A percentile compares a stretch with the other conserved stretches of the same genome.
phyloP scores from a whole-genome alignment of 768 basidiomycete species.

The Peribolospora baueri region DNA sequence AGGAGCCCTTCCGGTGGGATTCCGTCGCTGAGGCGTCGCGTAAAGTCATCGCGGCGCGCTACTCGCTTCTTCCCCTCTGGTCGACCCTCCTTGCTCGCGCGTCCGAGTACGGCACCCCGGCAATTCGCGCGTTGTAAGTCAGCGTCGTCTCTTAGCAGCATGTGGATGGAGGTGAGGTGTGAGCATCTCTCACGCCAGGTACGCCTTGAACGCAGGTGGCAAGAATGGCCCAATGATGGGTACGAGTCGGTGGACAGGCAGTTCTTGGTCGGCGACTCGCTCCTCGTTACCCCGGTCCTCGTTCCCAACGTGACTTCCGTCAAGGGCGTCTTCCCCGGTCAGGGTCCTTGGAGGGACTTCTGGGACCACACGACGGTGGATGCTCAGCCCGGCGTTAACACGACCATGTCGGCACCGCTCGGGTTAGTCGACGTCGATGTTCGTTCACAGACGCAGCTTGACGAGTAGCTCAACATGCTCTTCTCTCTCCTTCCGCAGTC shows the following conservation, averaged over 20 bases:
- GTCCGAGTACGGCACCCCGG: slow-evolving; percentile 39
- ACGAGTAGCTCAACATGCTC: too few species aligned
- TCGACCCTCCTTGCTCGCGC: slow-evolving; percentile 50
- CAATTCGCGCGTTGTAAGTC: slow-evolving; percentile 31
- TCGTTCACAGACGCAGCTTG: too few species aligned
- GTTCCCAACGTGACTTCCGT: slow-evolving; percentile 43
- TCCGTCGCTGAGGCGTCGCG: slow-evolving; percentile 50
- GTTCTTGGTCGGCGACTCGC: slow-evolving; percentile 43
- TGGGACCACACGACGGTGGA: slow-evolving; percentile 7
- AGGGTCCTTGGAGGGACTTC: slow-evolving; percentile 13
- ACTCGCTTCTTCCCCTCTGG: slow-evolving; percentile 56
- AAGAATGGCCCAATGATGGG: too few species aligned
- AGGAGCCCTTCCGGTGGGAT: slow-evolving; percentile 62
- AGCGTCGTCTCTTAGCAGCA: background rate
- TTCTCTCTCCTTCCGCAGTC: too few species aligned
- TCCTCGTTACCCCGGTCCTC: slow-evolving; percentile 55
- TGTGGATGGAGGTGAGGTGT: slow-evolving; percentile 2
- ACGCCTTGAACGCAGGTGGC: too few species aligned
- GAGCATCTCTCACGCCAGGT: too few species aligned
- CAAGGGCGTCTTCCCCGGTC: slow-evolving; percentile 24
- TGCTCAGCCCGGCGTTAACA: background rate
- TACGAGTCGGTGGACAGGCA: slow-evolving; percentile 30
- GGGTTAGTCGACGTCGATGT: too few species aligned
- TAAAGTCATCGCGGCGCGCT: slow-evolving; percentile 44
- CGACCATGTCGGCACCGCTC: too few species aligned